Evolutionary conservation across 169 alveolate species (phyloP).

Genomic region (Plasmodium relictum): DNA sequence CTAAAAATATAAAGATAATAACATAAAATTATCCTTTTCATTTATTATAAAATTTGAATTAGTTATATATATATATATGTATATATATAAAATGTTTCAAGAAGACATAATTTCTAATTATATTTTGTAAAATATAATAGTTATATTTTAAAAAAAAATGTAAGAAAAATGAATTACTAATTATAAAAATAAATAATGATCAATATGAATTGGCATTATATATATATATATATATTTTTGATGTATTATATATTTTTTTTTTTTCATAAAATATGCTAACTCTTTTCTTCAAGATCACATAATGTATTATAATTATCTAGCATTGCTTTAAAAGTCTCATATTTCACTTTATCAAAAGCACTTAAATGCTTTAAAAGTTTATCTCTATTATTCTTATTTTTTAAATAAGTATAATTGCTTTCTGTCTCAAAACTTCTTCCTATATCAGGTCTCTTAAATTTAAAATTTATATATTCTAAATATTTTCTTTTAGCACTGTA

Average conservation of each 20-base stretch:
- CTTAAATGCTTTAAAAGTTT: conserved; percentile 4
- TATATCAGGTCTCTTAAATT: conserved; percentile 14
- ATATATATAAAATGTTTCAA: no score
- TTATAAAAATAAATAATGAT: no score
- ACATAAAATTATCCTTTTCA: no score
- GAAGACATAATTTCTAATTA: no score
- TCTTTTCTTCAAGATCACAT: conserved; percentile 24
- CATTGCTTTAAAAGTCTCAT: conserved; percentile 9
- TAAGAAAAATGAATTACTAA: no score
- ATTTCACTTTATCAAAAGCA: conserved; percentile 15
- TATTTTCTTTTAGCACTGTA: conserved; percentile 59
- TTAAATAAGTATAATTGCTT: not conserved
- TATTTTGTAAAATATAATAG: no score
- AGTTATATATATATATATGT: no score
- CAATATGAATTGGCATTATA: no score
- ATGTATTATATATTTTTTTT: not conserved
- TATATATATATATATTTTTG: not conserved
- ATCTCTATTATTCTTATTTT: not conserved
- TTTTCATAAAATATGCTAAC: conserved; percentile 12
- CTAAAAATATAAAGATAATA: no score
- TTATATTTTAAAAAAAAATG: no score
- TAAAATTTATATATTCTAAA: conserved; percentile 42
- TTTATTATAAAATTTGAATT: no score
- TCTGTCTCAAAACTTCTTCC: not conserved
- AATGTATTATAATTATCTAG: not conserved